Percentiles rank a stretch among this genome's conserved stretches.
These are phyloP conservation scores for Aurifilum marmelostoma DNA, from an alignment of 2,329 filamentous ascomycete genomes.

Conservation along the genomic window DNA sequence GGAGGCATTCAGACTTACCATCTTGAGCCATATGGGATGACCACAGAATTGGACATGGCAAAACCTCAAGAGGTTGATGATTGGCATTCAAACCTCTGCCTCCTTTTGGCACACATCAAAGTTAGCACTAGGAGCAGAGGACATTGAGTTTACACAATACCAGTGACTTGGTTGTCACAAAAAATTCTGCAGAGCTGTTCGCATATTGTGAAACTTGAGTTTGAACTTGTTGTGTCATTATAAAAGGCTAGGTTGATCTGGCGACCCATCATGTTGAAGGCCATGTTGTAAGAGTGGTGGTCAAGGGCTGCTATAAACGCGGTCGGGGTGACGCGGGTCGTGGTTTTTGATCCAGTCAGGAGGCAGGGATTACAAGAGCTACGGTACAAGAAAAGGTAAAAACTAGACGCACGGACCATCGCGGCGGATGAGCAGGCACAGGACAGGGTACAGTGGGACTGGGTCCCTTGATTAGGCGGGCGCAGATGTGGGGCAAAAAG, in stretches of 20 bases:
- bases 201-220: no score
- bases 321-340: not conserved
- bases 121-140: not conserved
- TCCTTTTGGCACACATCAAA: not conserved
- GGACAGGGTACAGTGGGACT: not conserved
- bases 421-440: not conserved
- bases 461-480: not conserved
- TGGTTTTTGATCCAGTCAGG: not conserved
- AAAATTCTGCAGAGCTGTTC: no score
- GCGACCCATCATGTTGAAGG: not conserved
- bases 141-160: no score
- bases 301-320: not conserved
- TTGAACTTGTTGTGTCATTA: not conserved
- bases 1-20: no score
- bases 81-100: not conserved
- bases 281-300: not conserved
- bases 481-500: not conserved
- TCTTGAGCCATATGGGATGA: no score
- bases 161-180: no score
- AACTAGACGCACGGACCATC: constrained; percentile 4
- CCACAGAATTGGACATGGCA: not conserved
- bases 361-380: not conserved
- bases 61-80: not conserved
- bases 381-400: not conserved
- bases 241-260: not conserved